Conservation (phyloP, 306 rosid species). For the Castanea crenata region DNA sequence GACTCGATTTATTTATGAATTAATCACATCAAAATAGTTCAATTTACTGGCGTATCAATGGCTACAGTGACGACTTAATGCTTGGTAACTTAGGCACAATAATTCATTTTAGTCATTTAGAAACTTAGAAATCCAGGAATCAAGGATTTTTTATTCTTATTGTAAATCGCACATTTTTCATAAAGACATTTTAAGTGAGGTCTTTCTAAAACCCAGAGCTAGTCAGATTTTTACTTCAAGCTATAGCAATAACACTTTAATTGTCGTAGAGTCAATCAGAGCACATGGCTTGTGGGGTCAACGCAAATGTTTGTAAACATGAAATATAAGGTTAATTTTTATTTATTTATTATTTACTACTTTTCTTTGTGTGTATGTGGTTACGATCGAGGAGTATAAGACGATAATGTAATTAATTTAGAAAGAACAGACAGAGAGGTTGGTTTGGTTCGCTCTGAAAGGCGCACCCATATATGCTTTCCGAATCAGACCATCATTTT, state of each 20-base stretch:
- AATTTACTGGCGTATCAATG: too few relatives aligned
- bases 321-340: neutral
- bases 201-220: neutral
- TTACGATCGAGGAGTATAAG: conserved; percentile 6
- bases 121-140: too few relatives aligned
- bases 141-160: too few relatives aligned
- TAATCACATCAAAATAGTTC: too few relatives aligned
- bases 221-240: too few relatives aligned
- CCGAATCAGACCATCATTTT: conserved; percentile 75
- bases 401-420: conserved; percentile 44
- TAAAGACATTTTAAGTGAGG: neutral
- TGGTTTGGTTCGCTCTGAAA: conserved; percentile 37
- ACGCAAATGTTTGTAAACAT: neutral
- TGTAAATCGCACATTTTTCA: too few relatives aligned
- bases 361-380: neutral
- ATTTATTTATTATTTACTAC: too few relatives aligned
- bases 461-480: conserved; percentile 61
- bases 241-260: too few relatives aligned
- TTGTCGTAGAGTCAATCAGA: neutral
- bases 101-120: too few relatives aligned
- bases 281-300: conserved; percentile 32
- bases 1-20: too few relatives aligned
- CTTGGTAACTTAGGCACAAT: too few relatives aligned
- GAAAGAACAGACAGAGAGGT: neutral
- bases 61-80: too few relatives aligned